Evolutionary conservation across 805 yeast genomes (phyloP), one percentile per base, ranked within the genome.

Genomic region (Zygoascus flipseniorum): DNA sequence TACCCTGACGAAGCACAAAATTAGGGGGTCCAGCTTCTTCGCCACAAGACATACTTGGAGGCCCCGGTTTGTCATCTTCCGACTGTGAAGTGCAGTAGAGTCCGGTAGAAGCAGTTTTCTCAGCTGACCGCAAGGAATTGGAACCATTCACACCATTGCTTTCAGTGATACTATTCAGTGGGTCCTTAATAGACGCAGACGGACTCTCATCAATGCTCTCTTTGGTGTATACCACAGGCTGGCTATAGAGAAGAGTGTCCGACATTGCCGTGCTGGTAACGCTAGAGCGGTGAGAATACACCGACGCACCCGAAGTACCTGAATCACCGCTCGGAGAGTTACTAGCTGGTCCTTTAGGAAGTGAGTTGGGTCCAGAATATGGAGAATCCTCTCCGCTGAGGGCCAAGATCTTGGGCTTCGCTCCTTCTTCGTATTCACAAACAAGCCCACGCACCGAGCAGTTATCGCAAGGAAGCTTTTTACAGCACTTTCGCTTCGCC

Each of bases 401-500:
- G 13, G 20, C 11, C 14, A 19, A 4, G 16, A 16, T 42, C 26
- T 42, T 42, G 8, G 52, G 51, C 26, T 14, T 18, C 35, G 52
- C 50, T 9, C 46, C 55, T 9, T 43, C 47, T 32, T 52, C 54
- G 42, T 57, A 57, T 28, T 32, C 50, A 45, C 60, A 57, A 13
- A 43, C 52, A 11, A 57, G 13, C 19, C 49, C 49, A 10, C 60
- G 52, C 37, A 57, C 47, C 31, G 37, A 16, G 41, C 60, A 57
- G 51, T 57, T 53, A 19, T 20, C 50, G 43, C 60, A 57, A 1
- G 60, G 60, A 13, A n/a, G 18, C 28, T 53, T 50, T 41, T 48
- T 42, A 16, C 54, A 53, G 43, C 60, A 57, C 49, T 55, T 57
- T 11, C 60, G 52, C 41, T 57, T 57, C 1, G 60, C 50, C 32